Evolutionary conservation across 1,284 basidiomycete species (phyloP).

Genomic region (Baeospora myosura): DNA sequence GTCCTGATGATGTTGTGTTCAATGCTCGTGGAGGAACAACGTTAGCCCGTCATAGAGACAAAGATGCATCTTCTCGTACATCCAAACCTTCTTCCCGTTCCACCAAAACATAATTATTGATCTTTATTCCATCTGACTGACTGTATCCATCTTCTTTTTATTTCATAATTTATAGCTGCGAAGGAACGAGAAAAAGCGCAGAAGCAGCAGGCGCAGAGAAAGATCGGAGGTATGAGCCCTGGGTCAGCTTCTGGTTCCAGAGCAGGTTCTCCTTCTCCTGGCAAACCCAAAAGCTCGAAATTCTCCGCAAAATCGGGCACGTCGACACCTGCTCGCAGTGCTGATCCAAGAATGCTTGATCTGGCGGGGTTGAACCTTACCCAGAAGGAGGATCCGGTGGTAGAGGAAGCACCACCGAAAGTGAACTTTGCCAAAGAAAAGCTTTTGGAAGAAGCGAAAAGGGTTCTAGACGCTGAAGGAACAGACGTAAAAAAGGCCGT

Average conservation of each 20-base stretch:
- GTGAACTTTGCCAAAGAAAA: conserved; percentile 75
- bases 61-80: conserved; percentile 19
- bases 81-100: conserved; percentile 21
- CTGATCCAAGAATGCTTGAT: conserved; percentile 59
- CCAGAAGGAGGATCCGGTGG: conserved; percentile 35
- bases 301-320: conserved; percentile 27
- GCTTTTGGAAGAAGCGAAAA: conserved; percentile 75
- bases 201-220: conserved; percentile 45
- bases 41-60: conserved; percentile 35
- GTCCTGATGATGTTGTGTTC: conserved; percentile 80
- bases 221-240: conserved; percentile 19
- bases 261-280: conserved; percentile 36
- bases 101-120: conserved; percentile 20
- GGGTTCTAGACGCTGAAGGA: conserved; percentile 44
- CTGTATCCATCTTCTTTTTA: conserved; percentile 21
- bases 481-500: conserved; percentile 61
- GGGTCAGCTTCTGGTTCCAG: conserved; percentile 34
- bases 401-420: conserved; percentile 61
- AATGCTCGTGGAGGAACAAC: conserved; percentile 73
- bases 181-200: conserved; percentile 70
- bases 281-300: conserved; percentile 21
- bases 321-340: conserved; percentile 31
- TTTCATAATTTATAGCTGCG: conserved; percentile 49
- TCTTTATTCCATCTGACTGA: conserved; percentile 20
- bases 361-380: conserved; percentile 68